Evolutionary conservation across 2,329 filamentous ascomycete species (phyloP).

Genomic region (Metarhizium brunneum): DNA sequence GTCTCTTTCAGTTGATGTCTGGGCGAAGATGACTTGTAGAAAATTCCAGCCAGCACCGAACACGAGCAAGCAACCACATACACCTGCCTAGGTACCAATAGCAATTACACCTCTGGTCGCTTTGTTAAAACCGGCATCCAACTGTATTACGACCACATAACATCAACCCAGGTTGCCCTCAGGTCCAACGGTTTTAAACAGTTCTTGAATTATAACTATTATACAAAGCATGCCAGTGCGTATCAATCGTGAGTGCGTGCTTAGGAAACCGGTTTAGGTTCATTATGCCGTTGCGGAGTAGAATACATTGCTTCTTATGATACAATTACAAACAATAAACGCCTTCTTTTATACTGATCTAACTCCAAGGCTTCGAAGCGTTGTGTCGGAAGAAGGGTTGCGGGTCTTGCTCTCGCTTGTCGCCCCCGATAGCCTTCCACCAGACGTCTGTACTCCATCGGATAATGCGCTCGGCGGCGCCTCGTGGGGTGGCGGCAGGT

Average conservation of each 20-base stretch:
- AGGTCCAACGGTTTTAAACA: background rate
- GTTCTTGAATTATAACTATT: background rate
- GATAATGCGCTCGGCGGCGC: slow-evolving; percentile 72
- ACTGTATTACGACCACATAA: background rate
- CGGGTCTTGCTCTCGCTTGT: slow-evolving; percentile 40
- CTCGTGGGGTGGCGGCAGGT: slow-evolving; percentile 74
- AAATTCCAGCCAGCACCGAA: too few relatives aligned
- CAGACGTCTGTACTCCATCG: slow-evolving; percentile 90
- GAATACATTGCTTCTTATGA: slow-evolving; percentile 4
- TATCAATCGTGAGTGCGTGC: slow-evolving; percentile 15
- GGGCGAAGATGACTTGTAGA: too few relatives aligned
- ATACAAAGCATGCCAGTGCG: background rate
- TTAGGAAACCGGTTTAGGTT: background rate
- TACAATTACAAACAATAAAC: background rate
- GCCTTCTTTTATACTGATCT: background rate
- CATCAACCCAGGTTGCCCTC: background rate
- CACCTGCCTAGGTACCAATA: too few relatives aligned
- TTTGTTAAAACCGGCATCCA: too few relatives aligned
- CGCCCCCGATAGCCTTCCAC: slow-evolving; percentile 77
- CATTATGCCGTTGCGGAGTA: slow-evolving; percentile 7
- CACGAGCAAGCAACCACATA: too few relatives aligned
- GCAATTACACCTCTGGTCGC: too few relatives aligned
- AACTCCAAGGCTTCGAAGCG: slow-evolving; percentile 10
- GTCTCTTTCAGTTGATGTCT: too few relatives aligned
- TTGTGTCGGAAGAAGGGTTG: slow-evolving; percentile 23